Evolutionary conservation across 805 yeast species (phyloP).

Genomic region (Metschnikowia amazonensis): DNA sequence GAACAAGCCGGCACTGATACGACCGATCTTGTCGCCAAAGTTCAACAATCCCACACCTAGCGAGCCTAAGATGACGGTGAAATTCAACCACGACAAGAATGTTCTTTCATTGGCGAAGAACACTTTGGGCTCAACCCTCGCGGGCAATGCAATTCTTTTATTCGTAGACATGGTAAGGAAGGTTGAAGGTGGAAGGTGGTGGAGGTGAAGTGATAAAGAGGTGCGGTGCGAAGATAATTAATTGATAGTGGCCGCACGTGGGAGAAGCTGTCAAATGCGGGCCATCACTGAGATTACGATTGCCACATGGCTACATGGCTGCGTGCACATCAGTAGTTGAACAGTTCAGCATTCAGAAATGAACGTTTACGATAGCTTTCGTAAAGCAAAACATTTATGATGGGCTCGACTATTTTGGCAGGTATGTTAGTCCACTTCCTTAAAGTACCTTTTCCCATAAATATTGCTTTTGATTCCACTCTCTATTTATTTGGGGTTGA

Average conservation of each 20-base stretch:
- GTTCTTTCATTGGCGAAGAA: conserved; percentile 99
- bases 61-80: conserved; percentile 97
- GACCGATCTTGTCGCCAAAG: conserved; percentile 92
- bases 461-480: too few relatives aligned
- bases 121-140: conserved; percentile 97
- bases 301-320: too few relatives aligned
- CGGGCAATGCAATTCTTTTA: conserved; percentile 95
- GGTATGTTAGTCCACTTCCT: too few relatives aligned
- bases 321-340: too few relatives aligned
- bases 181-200: background rate
- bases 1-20: conserved; percentile 89
- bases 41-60: conserved; percentile 92
- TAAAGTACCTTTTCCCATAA: too few relatives aligned
- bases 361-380: too few relatives aligned
- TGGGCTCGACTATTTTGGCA: too few relatives aligned
- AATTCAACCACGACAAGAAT: conserved; percentile 95
- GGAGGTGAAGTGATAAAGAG: background rate
- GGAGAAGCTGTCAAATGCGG: background rate
- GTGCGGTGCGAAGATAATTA: conserved; percentile 6
- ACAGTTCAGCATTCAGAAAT: too few relatives aligned
- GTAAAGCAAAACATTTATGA: too few relatives aligned
- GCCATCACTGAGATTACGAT: too few relatives aligned
- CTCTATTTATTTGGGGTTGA: too few relatives aligned
- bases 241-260: conserved; percentile 11
- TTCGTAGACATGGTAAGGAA: conserved; percentile 23